phyloP scores from a whole-genome alignment of 2,329 filamentous ascomycete species.

The Pseudogymnoascus sp. region DNA sequence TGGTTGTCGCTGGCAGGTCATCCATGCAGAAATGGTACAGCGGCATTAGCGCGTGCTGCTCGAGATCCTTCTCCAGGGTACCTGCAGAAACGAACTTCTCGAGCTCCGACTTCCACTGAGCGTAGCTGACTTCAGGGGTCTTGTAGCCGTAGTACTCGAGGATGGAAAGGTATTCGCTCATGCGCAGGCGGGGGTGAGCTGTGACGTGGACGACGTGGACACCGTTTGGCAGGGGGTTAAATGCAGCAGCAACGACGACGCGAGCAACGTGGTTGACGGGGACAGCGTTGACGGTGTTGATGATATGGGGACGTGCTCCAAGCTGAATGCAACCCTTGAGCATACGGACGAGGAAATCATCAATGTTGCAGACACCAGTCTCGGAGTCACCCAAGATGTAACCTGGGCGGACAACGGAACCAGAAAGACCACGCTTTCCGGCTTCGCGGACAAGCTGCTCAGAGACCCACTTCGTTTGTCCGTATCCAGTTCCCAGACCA shows the following conservation, averaged over 20 bases:
- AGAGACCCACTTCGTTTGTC: conserved; percentile 79
- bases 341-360: conserved; percentile 85
- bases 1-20: conserved; percentile 57
- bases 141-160: conserved; percentile 67
- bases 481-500: conserved; percentile 79
- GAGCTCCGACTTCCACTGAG: conserved; percentile 59
- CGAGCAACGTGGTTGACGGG: conserved; percentile 77
- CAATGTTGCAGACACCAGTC: conserved; percentile 67
- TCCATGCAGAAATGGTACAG: conserved; percentile 63
- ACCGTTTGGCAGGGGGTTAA: conserved; percentile 45
- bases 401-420: conserved; percentile 71
- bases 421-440: conserved; percentile 65
- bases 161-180: conserved; percentile 65
- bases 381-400: conserved; percentile 72
- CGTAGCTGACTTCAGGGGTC: conserved; percentile 58
- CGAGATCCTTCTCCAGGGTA: conserved; percentile 35
- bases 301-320: conserved; percentile 61
- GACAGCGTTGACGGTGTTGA: conserved; percentile 83
- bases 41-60: conserved; percentile 62
- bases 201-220: conserved; percentile 66
- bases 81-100: conserved; percentile 47
- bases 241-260: conserved; percentile 67
- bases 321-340: conserved; percentile 84
- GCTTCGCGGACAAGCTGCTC: conserved; percentile 69
- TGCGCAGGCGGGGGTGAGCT: conserved; percentile 65